These are phyloP conservation scores for Rhamnella rubrinervis DNA, from an alignment of 331 rosid genomes.

Conservation along the genomic window DNA sequence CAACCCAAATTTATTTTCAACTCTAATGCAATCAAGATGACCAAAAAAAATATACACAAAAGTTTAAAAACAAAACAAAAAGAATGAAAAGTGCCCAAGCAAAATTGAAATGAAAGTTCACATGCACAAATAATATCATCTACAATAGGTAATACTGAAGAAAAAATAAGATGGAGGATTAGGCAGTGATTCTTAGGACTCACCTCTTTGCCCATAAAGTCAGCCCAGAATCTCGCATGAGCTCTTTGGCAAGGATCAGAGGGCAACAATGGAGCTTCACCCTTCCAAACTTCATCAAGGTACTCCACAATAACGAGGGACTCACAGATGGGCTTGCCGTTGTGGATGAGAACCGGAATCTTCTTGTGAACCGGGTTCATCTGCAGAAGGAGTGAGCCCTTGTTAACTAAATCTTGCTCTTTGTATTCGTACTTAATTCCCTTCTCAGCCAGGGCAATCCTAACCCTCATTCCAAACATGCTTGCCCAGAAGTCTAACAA, in stretches of 20 bases:
- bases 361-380: constrained; percentile 3
- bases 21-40: too few species aligned
- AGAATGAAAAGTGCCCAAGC: too few species aligned
- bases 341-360: background rate
- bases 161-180: too few species aligned
- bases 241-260: background rate
- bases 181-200: background rate
- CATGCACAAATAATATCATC: too few species aligned
- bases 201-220: background rate
- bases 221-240: background rate
- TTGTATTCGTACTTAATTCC: background rate
- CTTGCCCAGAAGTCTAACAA: background rate
- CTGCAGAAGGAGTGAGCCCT: background rate
- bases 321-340: background rate
- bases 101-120: too few species aligned
- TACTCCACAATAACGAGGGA: background rate
- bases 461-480: background rate
- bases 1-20: too few species aligned
- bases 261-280: background rate
- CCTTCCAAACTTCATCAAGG: background rate
- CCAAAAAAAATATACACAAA: too few species aligned
- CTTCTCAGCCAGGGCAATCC: background rate
- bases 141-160: too few species aligned
- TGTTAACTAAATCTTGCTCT: background rate
- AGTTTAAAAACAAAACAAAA: too few species aligned